Evolutionary conservation across 1,139 yeast species (phyloP), one percentile per base, ranked within the genome.

Genomic region (Lodderomyces oxycetoniae): DNA sequence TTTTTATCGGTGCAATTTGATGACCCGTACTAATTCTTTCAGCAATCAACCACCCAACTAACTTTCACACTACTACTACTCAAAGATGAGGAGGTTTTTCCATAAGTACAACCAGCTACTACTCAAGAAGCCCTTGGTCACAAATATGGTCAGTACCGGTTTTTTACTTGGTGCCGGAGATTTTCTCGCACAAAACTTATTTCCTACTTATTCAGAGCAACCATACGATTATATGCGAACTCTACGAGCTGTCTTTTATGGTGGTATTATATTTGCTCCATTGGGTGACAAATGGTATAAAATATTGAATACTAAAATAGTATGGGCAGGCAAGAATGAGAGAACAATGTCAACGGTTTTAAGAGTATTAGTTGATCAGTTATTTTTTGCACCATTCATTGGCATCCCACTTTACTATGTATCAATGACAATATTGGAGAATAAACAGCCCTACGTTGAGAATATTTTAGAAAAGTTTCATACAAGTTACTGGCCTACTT

Each of bases 351-450:
- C 30, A 43, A 63, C 74, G 0, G 22, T 66, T 0, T 49, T 68
- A 2, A 58, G 85, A 34, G 88, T 84, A 10, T 71, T 71, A 0
- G 68, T 71, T 4, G 97, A 88, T 56, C 97, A 88, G 52, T 51
- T 77, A 21, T 43, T 68, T 1, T 87, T 86, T 69, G 87, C 95
- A 1, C 96, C 96, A 2, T 53, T 79, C 17, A 71, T 83, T 5
- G 71, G 61, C 3, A 71, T 84, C 10, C 87, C 86, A 2, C 50
- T 79, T 34, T 88, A 86, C 55, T 87, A 71, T 51, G 52, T 75
- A 2, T 63, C 74, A 29, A 81, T 88, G 81, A 71, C 89, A 0
- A 33, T 76, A 3, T 57, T 88, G 63, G 93, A 85, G 50, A 40
- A 58, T 5, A 50, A 53, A 7, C 36, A 49, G 11, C 52, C 59